Evolutionary conservation across 352 stramenopile species (phyloP), one percentile per base, ranked within the genome.

Genomic region (Globisporangium alternatum): DNA sequence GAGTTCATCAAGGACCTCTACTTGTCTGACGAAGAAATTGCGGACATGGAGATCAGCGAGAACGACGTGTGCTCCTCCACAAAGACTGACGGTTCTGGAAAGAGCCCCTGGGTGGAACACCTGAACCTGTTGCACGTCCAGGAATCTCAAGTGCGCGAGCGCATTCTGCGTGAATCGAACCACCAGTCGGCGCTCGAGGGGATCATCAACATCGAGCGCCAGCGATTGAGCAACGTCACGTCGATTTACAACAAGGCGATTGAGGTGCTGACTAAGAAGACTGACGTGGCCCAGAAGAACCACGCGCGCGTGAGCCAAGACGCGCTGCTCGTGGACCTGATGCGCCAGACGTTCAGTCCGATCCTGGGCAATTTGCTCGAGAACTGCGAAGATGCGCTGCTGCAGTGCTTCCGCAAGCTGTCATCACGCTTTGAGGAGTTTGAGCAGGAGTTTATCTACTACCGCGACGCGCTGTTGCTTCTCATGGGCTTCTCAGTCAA

Each of bases 361-460:
- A 90, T 93, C 48, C 55, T 93, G 9, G 65, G 73, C 2, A 74
- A 89, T 25, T 64, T 91, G 3, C 70, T 95, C 1, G 69, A 81
- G 21, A 75, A 88, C 39, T 95, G 86, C 63, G 84, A 93, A 74
- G 69, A 84, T 48, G 80, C 85, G 44, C 70, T 93, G 31, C 60
- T 91, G 45, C 74, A 71, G 35, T 90, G 83, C 19, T 81, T 93
- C 44, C 71, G 67, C 19, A 89, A 85, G 61, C 56, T 95, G 31
- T 78, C 80, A 2, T 51, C 69, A 17, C 84, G 86, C 5, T 91
- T 89, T 37, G 76, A 82, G 31, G 83, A 93, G 37, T 93, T 95
- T 52, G 71, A 78, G 48, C 71, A 89, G 57, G 86, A 95, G 47
- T 95, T 91, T 39, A 75, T 82, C 30, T 93, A 95, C 66, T 95